Percentiles rank a stretch among this genome's conserved stretches.
Evolutionary conservation across 345 rosid species (phyloP).

Genomic region (Streptanthus diversifolius): DNA sequence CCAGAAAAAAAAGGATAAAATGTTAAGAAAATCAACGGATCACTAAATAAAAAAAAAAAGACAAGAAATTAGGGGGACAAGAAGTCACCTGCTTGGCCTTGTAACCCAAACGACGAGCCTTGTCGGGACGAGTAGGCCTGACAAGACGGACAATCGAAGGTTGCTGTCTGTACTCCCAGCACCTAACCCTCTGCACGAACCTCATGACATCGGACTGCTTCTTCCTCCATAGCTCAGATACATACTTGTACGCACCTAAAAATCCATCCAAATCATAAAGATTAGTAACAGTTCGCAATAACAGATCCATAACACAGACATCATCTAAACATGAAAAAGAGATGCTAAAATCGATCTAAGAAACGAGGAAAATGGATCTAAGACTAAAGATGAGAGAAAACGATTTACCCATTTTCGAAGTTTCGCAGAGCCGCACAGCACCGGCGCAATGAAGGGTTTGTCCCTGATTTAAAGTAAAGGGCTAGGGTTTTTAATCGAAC

Average conservation of each 20-base stretch:
- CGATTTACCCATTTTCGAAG: constrained; percentile 28
- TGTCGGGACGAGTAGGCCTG: constrained; percentile 93
- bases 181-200: constrained; percentile 93
- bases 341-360: background rate
- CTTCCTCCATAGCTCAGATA: constrained; percentile 99
- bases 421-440: constrained; percentile 26
- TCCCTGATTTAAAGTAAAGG: background rate
- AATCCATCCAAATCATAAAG: constrained; percentile 5
- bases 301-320: constrained; percentile 1
- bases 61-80: background rate
- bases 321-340: background rate
- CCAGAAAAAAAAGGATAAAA: background rate
- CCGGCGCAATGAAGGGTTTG: background rate
- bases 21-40: background rate
- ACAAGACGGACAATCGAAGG: constrained; percentile 91
- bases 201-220: constrained; percentile 99
- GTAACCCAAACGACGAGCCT: constrained; percentile 93
- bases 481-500: constrained; percentile 15
- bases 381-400: constrained; percentile 5
- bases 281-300: background rate
- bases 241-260: constrained; percentile 91
- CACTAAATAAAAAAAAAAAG: background rate
- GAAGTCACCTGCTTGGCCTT: constrained; percentile 88
- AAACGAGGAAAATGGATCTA: background rate
- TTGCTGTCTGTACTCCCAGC: constrained; percentile 97